Conservation (phyloP, 2,329 filamentous ascomycete genomes). For the Thielaviopsis musarum region DNA sequence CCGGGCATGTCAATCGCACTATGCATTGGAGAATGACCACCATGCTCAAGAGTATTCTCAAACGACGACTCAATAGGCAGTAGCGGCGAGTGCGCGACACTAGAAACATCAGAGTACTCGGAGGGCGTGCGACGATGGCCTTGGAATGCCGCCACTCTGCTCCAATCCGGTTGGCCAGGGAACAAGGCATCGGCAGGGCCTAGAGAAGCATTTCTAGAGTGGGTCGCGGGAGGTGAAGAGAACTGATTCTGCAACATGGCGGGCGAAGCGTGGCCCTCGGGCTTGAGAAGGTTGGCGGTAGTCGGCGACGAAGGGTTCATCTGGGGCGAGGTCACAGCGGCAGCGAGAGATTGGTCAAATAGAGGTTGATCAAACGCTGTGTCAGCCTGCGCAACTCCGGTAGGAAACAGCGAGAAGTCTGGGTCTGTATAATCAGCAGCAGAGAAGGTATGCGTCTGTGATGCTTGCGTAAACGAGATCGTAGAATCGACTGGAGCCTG, state of each 20-base stretch:
- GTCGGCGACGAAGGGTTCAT: conserved; percentile 36
- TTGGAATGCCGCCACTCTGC: conserved; percentile 47
- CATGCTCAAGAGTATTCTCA: conserved; percentile 38
- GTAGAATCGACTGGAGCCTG: conserved; percentile 25
- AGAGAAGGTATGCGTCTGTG: conserved; percentile 24
- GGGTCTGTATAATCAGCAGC: conserved; percentile 27
- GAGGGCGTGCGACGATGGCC: conserved; percentile 72
- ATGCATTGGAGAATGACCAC: conserved; percentile 66
- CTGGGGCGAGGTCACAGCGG: conserved; percentile 37
- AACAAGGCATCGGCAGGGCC: conserved; percentile 41
- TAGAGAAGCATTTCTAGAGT: conserved; percentile 40
- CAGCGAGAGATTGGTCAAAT: conserved; percentile 32
- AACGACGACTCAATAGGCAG: conserved; percentile 63
- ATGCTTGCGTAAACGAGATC: conserved; percentile 22
- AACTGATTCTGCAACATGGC: conserved; percentile 42
- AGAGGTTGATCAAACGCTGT: conserved; percentile 46
- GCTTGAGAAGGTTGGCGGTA: conserved; percentile 36
- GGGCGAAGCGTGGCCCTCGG: conserved; percentile 32
- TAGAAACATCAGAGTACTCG: conserved; percentile 85
- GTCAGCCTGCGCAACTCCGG: conserved; percentile 26
- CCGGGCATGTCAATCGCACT: conserved; percentile 54
- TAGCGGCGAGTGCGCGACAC: conserved; percentile 69
- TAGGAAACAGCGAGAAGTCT: conserved; percentile 50
- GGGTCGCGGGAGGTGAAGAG: conserved; percentile 29
- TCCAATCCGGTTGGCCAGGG: conserved; percentile 36